Evolutionary conservation across 1,284 basidiomycete species (phyloP), one percentile per base, ranked within the genome.

Genomic region (Fomitopsis palustris): DNA sequence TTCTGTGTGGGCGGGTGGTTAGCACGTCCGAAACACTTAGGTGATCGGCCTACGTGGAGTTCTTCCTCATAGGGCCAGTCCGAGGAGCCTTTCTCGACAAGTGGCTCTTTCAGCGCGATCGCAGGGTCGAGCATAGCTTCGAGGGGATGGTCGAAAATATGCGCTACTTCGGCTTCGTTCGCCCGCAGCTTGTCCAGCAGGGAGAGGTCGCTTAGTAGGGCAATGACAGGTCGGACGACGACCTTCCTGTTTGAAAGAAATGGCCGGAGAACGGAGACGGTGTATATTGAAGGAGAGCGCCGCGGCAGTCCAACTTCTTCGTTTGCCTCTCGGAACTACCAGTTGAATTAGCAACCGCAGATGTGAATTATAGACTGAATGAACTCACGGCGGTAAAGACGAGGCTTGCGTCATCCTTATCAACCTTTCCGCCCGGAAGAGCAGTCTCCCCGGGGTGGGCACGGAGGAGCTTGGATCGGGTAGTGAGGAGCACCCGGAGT

Each of bases 401-500:
- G 1, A 88, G 75, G 66, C 82, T 81, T 1, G 67, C 67, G 70
- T 96, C 93, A 2, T 78, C 78, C 14, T 81, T 77, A 66, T 95
- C 93, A 25, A 82, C 81, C 69, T 89, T 92, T 7, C 93, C 93
- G 29, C 93, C 93, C 0, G 93, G 93, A 0, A 95, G 72, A 1
- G 93, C 92, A 42, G 88, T 90, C 67, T 91, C 87, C 21, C 88
- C 90, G 2, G 90, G 86, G 71, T 93, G 90, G 0, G 86, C 82
- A 57, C 93, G 79, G 23, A 95, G 77, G 4, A 78, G 74, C 72
- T 91, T 92, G 1, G 92, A 90, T 12, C 93, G 82, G 2, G 93
- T 95, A 0, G 93, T 95, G 52, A 95, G 77, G 16, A 95, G 77
- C 1, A 95, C 92, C 14, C 87, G 82, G 3, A 95, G 75, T 49